Evolutionary conservation across 2,329 filamentous ascomycete species (phyloP).

Genomic region (Xylariaceae sp.): DNA sequence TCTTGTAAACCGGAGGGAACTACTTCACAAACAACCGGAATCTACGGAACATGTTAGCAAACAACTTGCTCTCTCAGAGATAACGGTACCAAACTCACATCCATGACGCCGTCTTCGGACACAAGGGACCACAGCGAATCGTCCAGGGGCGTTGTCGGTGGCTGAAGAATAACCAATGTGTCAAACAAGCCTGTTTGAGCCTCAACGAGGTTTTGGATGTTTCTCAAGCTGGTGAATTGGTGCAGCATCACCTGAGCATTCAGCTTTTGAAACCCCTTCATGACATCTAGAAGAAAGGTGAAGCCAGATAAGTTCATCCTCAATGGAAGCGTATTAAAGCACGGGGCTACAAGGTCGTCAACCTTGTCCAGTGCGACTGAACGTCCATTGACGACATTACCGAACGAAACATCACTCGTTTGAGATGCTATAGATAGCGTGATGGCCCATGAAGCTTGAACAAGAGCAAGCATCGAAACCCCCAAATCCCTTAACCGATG

Average conservation of each 20-base stretch:
- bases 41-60: conserved; percentile 32
- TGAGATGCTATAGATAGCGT: conserved; percentile 53
- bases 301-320: conserved; percentile 49
- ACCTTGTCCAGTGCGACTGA: conserved; percentile 60
- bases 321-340: conserved; percentile 83
- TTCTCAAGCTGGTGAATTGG: conserved; percentile 70
- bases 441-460: conserved; percentile 69
- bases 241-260: conserved; percentile 60
- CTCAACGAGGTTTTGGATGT: conserved; percentile 53
- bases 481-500: conserved; percentile 47
- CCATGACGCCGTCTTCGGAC: conserved; percentile 60
- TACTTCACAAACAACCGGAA: conserved; percentile 73
- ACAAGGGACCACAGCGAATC: conserved; percentile 50
- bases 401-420: conserved; percentile 71
- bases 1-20: conserved; percentile 51
- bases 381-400: conserved; percentile 77
- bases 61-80: neutral
- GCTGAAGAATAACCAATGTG: conserved; percentile 73
- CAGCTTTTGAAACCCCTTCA: conserved; percentile 54
- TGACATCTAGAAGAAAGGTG: conserved; percentile 50
- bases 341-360: conserved; percentile 74
- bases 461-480: conserved; percentile 58
- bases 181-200: conserved; percentile 62
- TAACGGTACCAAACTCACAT: conserved; percentile 41
- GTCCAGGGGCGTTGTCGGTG: conserved; percentile 53